Evolutionary conservation across 306 rosid genomes (phyloP).

Genomic region (Trichosanthes truncata): DNA sequence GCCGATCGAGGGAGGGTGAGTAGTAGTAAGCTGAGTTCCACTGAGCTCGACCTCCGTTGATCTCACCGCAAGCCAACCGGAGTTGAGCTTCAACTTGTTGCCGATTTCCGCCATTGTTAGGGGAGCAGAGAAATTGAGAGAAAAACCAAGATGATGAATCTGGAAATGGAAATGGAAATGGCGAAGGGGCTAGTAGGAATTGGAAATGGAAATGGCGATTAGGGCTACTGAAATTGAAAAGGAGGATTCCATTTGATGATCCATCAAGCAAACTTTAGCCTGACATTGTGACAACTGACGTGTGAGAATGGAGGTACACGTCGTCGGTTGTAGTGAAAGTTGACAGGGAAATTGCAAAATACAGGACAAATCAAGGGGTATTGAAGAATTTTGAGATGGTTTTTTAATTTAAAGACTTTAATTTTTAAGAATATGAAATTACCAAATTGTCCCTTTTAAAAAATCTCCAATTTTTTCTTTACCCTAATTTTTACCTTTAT

Average conservation of each 20-base stretch:
- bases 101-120: conserved; percentile 13
- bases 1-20: conserved; percentile 53
- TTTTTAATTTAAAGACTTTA: too few species aligned
- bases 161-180: background rate
- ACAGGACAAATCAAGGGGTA: too few species aligned
- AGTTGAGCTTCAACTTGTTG: conserved; percentile 37
- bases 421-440: too few species aligned
- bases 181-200: background rate
- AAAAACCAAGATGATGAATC: background rate
- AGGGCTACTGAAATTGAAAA: background rate
- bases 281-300: background rate
- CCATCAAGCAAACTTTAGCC: background rate
- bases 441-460: too few species aligned
- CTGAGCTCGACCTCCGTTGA: conserved; percentile 50
- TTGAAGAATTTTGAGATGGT: too few species aligned
- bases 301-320: background rate
- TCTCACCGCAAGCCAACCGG: conserved; percentile 86
- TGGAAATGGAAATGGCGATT: background rate
- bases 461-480: too few species aligned
- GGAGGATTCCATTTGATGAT: background rate
- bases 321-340: too few species aligned
- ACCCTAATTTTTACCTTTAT: too few species aligned
- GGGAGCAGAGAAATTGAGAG: background rate
- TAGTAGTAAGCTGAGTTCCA: conserved; percentile 77
- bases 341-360: too few species aligned